Base-by-base conservation (phyloP, 306 rosid species). In the Castanopsis chinensis region DNA sequence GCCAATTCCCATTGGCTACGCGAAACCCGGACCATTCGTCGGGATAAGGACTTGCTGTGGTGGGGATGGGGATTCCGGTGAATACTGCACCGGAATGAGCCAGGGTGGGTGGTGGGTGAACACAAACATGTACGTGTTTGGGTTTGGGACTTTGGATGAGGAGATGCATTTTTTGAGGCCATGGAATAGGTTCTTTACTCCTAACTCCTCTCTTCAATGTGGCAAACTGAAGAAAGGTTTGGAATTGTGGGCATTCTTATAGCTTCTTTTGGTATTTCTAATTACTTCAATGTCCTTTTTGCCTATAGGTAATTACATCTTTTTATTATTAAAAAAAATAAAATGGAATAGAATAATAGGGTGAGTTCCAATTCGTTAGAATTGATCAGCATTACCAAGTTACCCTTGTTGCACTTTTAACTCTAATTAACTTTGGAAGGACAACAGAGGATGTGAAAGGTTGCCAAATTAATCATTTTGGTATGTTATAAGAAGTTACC, bases 11-110 rank as follows among this genome's bases (percentile, higher is more conserved):
- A 51, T 8, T 13, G 79, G 9, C 59, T 32, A 49, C 65, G 17
- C 6, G 76, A 37, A 33, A 35, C 68, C 17, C 74, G 54, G 10
- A 56, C 77, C 67, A 49, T 51, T 1, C 56, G 52, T 2, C 20
- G 79, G 53, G 70, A 28, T 21, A 33, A n/a, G 0, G 6, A 15
- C 35, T 70, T 81, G 2, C 8, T 41, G 11, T 8, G 11, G 12
- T 69, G 72, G 3, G 59, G 79, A 49, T 74, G 72, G 2, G 52
- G 71, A 30, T 75, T 82, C 81, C 87, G 87, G 86, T 93, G 98
- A 72, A 64, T 58, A 79, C 86, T 85, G 81, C 93, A 91, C 25
- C 97, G 80, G 81, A 91, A 93, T 3, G 98, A 90, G 10, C 97
- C 93, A 1, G 91, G 91, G 10, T 93, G 97, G 0, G 37, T 74